Conservation (phyloP, 176 grass and related monocot genomes). For the barley (Hordeum vulgare) region DNA sequence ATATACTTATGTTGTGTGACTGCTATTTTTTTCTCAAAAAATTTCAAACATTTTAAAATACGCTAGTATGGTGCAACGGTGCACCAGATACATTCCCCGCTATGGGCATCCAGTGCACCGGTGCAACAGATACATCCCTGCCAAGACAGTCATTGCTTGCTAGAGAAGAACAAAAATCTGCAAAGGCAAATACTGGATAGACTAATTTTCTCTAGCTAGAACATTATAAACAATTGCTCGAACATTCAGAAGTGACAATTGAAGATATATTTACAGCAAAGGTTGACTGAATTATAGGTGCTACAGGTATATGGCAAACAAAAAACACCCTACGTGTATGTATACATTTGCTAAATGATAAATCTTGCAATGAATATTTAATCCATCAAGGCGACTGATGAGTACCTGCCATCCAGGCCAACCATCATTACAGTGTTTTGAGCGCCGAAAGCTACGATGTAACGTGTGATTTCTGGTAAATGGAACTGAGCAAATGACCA, state of each 20-base stretch:
- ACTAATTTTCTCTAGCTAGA: background rate
- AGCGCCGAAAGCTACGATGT: slow-evolving; percentile 84
- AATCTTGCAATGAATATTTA: slow-evolving; percentile 5
- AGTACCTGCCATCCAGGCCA: slow-evolving; percentile 95
- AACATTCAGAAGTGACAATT: background rate
- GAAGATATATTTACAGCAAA: background rate
- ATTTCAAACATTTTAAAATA: no score
- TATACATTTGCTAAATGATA: background rate
- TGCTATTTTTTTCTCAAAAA: no score
- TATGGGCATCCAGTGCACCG: no score
- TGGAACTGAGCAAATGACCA: slow-evolving; percentile 98
- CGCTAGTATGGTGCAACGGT: no score
- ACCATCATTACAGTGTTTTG: slow-evolving; percentile 80
- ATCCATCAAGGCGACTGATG: background rate
- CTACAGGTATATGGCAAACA: background rate
- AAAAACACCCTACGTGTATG: background rate
- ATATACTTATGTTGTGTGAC: no score
- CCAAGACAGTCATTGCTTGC: no score
- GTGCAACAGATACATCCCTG: no score
- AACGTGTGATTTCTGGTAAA: slow-evolving; percentile 82
- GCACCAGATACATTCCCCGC: no score
- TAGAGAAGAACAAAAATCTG: background rate
- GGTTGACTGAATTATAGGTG: background rate
- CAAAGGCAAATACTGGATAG: background rate
- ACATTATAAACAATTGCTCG: background rate